Evolutionary conservation across 306 rosid genomes (phyloP).

Genomic region (Purshia tridentata): DNA sequence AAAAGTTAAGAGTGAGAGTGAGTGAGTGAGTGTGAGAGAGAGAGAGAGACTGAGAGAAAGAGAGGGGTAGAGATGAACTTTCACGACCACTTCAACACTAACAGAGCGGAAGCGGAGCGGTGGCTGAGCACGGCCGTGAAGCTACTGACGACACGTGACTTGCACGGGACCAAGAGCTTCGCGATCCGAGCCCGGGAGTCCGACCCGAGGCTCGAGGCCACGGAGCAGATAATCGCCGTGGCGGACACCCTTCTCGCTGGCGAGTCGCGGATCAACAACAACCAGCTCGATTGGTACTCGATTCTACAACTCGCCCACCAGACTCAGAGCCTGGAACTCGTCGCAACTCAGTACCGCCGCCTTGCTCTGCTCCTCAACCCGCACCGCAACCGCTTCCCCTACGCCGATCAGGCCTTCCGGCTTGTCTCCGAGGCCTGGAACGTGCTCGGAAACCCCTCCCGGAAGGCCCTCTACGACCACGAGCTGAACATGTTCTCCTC

Average conservation of each 20-base stretch:
- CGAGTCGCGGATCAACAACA: slow-evolving; percentile 53
- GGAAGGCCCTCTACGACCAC: slow-evolving; percentile 58
- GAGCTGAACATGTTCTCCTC: slow-evolving; percentile 36
- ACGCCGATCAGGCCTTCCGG: slow-evolving; percentile 60
- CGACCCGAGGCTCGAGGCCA: slow-evolving; percentile 65
- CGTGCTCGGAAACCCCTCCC: slow-evolving; percentile 58
- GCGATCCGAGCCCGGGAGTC: slow-evolving; percentile 88
- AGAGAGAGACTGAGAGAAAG: background rate
- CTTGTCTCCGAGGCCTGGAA: slow-evolving; percentile 83
- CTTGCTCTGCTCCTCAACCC: slow-evolving; percentile 74
- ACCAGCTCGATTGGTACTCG: slow-evolving; percentile 57
- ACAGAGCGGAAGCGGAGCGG: slow-evolving; percentile 74
- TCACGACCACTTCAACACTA: slow-evolving; percentile 23
- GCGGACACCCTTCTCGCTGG: slow-evolving; percentile 77
- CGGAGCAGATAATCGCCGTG: slow-evolving; percentile 62
- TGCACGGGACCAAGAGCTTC: slow-evolving; percentile 70
- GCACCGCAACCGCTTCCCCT: slow-evolving; percentile 50
- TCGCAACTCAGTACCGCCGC: slow-evolving; percentile 73
- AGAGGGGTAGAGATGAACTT: background rate
- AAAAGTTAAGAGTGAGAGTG: background rate
- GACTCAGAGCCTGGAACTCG: slow-evolving; percentile 62
- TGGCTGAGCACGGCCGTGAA: slow-evolving; percentile 84
- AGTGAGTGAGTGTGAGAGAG: background rate
- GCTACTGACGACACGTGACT: slow-evolving; percentile 69
- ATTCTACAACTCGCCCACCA: slow-evolving; percentile 60